A percentile compares a stretch with the other conserved stretches of the same genome.
Conservation (phyloP, 441 rosid species). For the Jatropha podagrica region DNA sequence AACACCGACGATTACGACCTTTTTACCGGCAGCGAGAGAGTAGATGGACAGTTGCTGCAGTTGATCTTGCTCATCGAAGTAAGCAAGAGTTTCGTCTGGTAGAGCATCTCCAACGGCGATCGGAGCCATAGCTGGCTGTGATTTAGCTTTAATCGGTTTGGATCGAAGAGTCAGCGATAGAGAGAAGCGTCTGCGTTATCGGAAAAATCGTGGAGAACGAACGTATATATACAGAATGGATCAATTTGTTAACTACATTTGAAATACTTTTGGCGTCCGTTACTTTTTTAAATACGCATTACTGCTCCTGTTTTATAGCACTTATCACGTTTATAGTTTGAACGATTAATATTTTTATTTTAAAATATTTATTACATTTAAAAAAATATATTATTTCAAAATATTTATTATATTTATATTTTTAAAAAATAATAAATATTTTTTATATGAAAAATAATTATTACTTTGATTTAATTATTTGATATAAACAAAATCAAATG, state of each 20-base stretch:
- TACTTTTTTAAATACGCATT: not conserved
- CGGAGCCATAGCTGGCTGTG: constrained; percentile 64
- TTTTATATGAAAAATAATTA: too few relatives aligned
- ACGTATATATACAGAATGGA: not conserved
- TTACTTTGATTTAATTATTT: too few relatives aligned
- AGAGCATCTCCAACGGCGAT: constrained; percentile 61
- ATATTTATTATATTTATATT: too few relatives aligned
- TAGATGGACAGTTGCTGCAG: constrained; percentile 69
- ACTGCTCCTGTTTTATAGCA: too few relatives aligned
- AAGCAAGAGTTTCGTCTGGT: constrained; percentile 78
- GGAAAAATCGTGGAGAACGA: rapidly evolving
- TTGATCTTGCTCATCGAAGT: constrained; percentile 81
- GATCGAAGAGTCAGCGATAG: not conserved
- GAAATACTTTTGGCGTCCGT: constrained; percentile 23
- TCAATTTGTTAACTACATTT: constrained; percentile 4
- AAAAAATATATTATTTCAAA: too few relatives aligned
- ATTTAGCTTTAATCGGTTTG: not conserved
- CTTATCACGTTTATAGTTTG: too few relatives aligned
- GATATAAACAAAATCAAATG: too few relatives aligned
- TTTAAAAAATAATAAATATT: too few relatives aligned
- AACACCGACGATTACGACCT: constrained; percentile 75
- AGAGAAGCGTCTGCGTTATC: not conserved
- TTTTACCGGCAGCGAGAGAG: constrained; percentile 82
- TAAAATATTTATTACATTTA: too few relatives aligned
- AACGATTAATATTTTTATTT: too few relatives aligned